phyloP scores from a whole-genome alignment of 306 rosid genomes.

The Nissolia schottii region DNA sequence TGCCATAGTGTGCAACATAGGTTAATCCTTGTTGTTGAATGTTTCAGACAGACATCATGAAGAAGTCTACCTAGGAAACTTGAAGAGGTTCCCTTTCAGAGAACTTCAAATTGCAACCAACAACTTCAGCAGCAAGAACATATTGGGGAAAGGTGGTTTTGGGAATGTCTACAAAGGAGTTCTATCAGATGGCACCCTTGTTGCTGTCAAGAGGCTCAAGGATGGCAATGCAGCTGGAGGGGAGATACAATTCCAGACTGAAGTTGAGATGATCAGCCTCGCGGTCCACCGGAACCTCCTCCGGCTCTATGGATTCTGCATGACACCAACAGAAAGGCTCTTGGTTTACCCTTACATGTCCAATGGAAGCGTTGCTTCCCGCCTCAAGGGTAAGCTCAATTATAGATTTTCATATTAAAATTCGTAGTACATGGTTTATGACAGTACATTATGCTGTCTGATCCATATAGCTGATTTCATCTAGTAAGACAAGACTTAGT shows the following conservation, averaged over 20 bases:
- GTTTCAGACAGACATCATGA: constrained; percentile 30
- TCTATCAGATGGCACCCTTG: constrained; percentile 38
- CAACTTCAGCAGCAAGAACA: constrained; percentile 48
- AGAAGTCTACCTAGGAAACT: constrained; percentile 50
- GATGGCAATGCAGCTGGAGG: constrained; percentile 53
- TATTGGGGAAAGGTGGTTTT: constrained; percentile 49
- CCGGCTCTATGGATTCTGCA: constrained; percentile 45
- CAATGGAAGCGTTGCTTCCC: constrained; percentile 49
- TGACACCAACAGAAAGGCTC: constrained; percentile 46
- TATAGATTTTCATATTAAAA: not conserved
- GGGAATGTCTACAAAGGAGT: constrained; percentile 51
- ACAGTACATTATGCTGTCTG: no score
- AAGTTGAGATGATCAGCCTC: constrained; percentile 49
- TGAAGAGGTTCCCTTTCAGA: constrained; percentile 48
- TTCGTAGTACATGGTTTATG: no score
- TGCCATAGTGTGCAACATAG: not conserved
- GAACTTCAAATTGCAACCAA: constrained; percentile 42
- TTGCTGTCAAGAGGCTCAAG: constrained; percentile 49
- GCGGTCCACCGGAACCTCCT: constrained; percentile 53
- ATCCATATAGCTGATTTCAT: no score
- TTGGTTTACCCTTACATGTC: constrained; percentile 50
- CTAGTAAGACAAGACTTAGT: no score
- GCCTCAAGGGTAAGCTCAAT: constrained; percentile 41
- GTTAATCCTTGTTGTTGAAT: not conserved
- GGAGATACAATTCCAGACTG: constrained; percentile 49